Conservation (phyloP, 257 asterid genomes). For the Henckelia pumila region DNA sequence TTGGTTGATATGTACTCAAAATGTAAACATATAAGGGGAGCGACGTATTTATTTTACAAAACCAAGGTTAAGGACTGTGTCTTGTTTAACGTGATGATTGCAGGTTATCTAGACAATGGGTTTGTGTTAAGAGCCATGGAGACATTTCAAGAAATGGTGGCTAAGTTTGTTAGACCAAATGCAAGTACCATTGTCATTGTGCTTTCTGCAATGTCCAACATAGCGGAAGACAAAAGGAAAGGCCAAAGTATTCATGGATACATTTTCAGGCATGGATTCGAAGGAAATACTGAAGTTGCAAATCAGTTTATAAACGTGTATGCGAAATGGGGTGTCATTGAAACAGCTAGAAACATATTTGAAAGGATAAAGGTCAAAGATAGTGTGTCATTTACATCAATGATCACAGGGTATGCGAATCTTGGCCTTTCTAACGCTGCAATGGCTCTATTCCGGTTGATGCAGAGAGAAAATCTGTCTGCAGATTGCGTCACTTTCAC, state of each 20-base stretch:
- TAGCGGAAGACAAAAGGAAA: slow-evolving; percentile 20
- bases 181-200: slow-evolving; percentile 41
- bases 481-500: slow-evolving; percentile 48
- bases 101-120: slow-evolving; percentile 45
- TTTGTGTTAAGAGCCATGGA: slow-evolving; percentile 33
- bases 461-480: slow-evolving; percentile 37
- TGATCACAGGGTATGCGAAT: slow-evolving; percentile 41
- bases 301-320: slow-evolving; percentile 46
- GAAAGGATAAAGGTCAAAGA: slow-evolving; percentile 36
- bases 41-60: slow-evolving; percentile 32
- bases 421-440: slow-evolving; percentile 39
- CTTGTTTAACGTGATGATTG: slow-evolving; percentile 48
- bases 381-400: slow-evolving; percentile 51
- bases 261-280: slow-evolving; percentile 40
- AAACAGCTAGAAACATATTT: slow-evolving; percentile 33
- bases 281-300: slow-evolving; percentile 33
- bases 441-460: slow-evolving; percentile 34
- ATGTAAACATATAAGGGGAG: slow-evolving; percentile 39
- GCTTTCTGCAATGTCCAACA: slow-evolving; percentile 40
- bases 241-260: slow-evolving; percentile 46
- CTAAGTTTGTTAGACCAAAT: slow-evolving; percentile 30
- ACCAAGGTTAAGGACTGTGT: slow-evolving; percentile 39
- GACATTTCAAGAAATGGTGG: slow-evolving; percentile 38
- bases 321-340: slow-evolving; percentile 37
- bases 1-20: slow-evolving; percentile 55